Percentiles rank a stretch among this genome's conserved stretches.
These are phyloP conservation scores for Clathrus columnatus DNA, from an alignment of 768 basidiomycete genomes.

Conservation along the genomic window DNA sequence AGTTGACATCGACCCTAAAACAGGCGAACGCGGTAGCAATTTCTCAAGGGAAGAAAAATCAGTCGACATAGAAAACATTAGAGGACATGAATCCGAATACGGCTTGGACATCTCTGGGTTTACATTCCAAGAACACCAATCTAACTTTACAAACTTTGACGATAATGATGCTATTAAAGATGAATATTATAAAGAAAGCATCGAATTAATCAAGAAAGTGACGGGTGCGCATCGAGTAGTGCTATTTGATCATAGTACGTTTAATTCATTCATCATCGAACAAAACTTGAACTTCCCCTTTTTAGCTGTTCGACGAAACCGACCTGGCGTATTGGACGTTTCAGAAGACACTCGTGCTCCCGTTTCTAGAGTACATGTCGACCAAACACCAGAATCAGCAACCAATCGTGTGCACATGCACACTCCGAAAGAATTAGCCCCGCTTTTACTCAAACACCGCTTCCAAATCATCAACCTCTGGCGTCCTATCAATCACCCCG, in stretches of 20 bases:
- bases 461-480: constrained; percentile 57
- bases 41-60: constrained; percentile 16
- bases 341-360: constrained; percentile 35
- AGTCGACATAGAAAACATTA: constrained; percentile 24
- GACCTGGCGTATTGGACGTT: constrained; percentile 29
- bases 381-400: constrained; percentile 40
- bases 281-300: neutral
- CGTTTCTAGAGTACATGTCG: constrained; percentile 35
- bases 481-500: constrained; percentile 43
- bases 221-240: constrained; percentile 32
- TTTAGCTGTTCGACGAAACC: constrained; percentile 35
- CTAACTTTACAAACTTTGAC: constrained; percentile 19
- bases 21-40: constrained; percentile 32
- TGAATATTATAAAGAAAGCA: constrained; percentile 33
- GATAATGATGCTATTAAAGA: constrained; percentile 27
- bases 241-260: constrained; percentile 35
- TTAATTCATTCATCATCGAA: neutral
- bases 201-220: constrained; percentile 29
- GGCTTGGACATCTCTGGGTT: constrained; percentile 35
- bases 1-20: constrained; percentile 27
- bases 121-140: constrained; percentile 26
- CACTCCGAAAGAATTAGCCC: constrained; percentile 37
- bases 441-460: constrained; percentile 36
- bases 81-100: constrained; percentile 25
- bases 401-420: constrained; percentile 41